These are phyloP conservation scores for Cladosporium phlei DNA, from an alignment of 2,329 filamentous ascomycete genomes.

Conservation along the genomic window DNA sequence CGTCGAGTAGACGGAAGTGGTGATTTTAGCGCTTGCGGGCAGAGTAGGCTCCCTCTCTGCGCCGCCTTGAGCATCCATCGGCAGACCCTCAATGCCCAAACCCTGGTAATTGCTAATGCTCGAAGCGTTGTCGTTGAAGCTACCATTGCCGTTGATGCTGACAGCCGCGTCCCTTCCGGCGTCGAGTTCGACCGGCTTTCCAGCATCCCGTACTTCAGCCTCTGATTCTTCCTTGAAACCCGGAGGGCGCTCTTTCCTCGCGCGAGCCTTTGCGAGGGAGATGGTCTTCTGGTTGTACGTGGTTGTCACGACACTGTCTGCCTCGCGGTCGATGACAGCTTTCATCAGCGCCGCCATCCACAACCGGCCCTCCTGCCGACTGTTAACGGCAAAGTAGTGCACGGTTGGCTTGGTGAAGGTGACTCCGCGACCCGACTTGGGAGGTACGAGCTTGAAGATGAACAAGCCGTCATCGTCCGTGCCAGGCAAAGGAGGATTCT, in stretches of 20 bases:
- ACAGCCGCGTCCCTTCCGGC: constrained; percentile 4
- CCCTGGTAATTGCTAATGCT: constrained; percentile 9
- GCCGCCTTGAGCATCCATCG: constrained; percentile 18
- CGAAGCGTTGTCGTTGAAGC: neutral
- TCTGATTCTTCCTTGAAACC: constrained; percentile 63
- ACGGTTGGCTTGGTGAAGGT: constrained; percentile 97
- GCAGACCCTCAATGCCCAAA: constrained; percentile 24
- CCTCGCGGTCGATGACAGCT: constrained; percentile 91
- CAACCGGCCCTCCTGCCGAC: constrained; percentile 75
- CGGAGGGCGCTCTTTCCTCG: constrained; percentile 84
- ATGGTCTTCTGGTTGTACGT: constrained; percentile 98
- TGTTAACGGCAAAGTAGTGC: constrained; percentile 96
- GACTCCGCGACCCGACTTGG: constrained; percentile 81
- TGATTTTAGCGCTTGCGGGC: neutral
- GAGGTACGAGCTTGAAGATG: constrained; percentile 96
- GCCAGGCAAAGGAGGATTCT: constrained; percentile 32
- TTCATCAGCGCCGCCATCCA: constrained; percentile 99
- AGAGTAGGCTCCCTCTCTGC: constrained; percentile 17
- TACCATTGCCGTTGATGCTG: neutral
- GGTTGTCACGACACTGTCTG: constrained; percentile 67
- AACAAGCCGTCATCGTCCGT: constrained; percentile 65
- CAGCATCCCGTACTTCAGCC: constrained; percentile 26
- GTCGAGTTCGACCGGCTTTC: constrained; percentile 16
- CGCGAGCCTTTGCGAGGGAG: constrained; percentile 78
- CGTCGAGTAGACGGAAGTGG: constrained; percentile 15